Evolutionary conservation across 768 basidiomycete species (phyloP).

Genomic region (Tylopilus vinaceipallidus): DNA sequence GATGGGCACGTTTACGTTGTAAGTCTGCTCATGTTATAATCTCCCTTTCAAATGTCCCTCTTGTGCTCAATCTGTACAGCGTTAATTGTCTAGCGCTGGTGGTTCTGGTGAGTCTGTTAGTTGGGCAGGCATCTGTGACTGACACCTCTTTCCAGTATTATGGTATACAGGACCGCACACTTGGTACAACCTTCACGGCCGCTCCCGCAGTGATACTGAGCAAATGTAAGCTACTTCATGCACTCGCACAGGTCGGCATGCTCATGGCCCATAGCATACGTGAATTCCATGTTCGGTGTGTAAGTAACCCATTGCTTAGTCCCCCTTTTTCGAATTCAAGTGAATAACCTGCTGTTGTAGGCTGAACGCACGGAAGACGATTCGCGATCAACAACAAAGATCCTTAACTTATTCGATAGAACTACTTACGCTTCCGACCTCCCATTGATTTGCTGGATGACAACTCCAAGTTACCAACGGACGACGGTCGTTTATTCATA

Average conservation of each 20-base stretch:
- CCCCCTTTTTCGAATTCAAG: neutral
- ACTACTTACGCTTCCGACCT: conserved; percentile 6
- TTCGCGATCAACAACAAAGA: conserved; percentile 11
- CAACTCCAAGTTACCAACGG: neutral
- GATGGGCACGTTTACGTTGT: conserved; percentile 17
- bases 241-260: neutral
- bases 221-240: conserved; percentile 6
- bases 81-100: conserved; percentile 9
- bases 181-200: neutral
- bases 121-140: neutral
- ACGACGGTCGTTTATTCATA: neutral
- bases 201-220: conserved; percentile 14
- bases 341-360: neutral
- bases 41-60: neutral
- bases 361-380: conserved; percentile 9
- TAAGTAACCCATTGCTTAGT: conserved; percentile 4
- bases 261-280: conserved; percentile 14
- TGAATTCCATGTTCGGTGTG: conserved; percentile 24
- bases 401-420: neutral
- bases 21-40: neutral
- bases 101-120: conserved; percentile 6
- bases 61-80: neutral
- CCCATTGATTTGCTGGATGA: neutral
- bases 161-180: neutral
- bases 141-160: conserved; percentile 10